Evolutionary conservation across 208 protist genomes (phyloP), one percentile per base, ranked within the genome.

Genomic region (Crithidia acanthocephali): DNA sequence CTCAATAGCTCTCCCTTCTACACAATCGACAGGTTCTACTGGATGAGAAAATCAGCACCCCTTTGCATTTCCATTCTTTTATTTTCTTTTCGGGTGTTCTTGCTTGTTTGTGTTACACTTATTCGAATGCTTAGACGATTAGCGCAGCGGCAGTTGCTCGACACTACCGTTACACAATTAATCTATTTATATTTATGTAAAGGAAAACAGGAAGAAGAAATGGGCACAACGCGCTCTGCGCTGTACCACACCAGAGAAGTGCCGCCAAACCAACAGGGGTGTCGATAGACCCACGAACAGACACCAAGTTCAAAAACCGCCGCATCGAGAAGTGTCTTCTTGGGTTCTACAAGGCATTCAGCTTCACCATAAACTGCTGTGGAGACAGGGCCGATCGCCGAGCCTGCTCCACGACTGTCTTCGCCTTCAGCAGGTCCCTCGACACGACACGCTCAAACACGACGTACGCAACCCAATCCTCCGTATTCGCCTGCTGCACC

Each of bases 401-500:
- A 10, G 81, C 90, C 63, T 87, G 76, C 64, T 81, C 78, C 22
- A 80, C 74, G 5, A 88, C 80, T 25, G 84, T 74, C 63, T 84
- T 79, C 28, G 87, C 76, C 28, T 62, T 63, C 28, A 62, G 25
- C 74, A 95, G 66, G 61, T 95, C 90, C 57, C 81, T 85, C n/a
- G 87, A 79, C 28, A 95, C 78, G 11, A 74, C 51, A 23, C 87
- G 83, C 72, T 95, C 90, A 58, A 95, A 95, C 13, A 52, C 50
- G 13, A 92, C 79, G 68, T 89, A 88, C 22, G 70, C 47, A 2
- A 82, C 58, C 88, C 90, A 95, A 62, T 95, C 90, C 30, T 59
- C 68, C 7, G 84, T 73, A 70, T 92, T 95, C 11, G 76, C 23
- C 57, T 79, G 65, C 28, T 69, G 68, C 40, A 81, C 69, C 25